A percentile compares a stretch with the other conserved stretches of the same genome.
Conservation (phyloP, 2,329 filamentous ascomycete genomes). For the Alternaria tenuissima region DNA sequence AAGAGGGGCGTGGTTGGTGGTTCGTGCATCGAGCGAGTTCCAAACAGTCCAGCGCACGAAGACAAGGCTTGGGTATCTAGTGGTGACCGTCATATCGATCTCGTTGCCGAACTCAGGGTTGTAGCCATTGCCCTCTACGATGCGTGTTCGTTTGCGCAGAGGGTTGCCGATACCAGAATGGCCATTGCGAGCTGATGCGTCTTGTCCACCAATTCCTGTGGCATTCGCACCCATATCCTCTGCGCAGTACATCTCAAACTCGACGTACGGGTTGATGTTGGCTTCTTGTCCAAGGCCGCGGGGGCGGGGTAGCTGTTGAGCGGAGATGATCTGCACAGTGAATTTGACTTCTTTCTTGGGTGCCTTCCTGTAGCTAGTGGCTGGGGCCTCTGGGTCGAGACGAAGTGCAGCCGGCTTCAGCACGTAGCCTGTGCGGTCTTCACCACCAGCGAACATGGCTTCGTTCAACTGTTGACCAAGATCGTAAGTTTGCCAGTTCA, state of each 20-base stretch:
- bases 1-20: slow-evolving; percentile 70
- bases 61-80: slow-evolving; percentile 92
- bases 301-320: slow-evolving; percentile 90
- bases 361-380: slow-evolving; percentile 67
- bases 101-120: slow-evolving; percentile 86
- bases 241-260: slow-evolving; percentile 92
- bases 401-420: slow-evolving; percentile 89
- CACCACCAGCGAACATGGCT: slow-evolving; percentile 94
- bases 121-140: slow-evolving; percentile 89
- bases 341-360: slow-evolving; percentile 86
- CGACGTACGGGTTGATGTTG: slow-evolving; percentile 89
- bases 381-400: slow-evolving; percentile 38
- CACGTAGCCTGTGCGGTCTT: slow-evolving; percentile 88
- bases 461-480: slow-evolving; percentile 95
- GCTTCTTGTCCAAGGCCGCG: slow-evolving; percentile 74
- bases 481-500: slow-evolving; percentile 99
- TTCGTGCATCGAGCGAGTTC: slow-evolving; percentile 80
- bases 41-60: slow-evolving; percentile 94
- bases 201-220: slow-evolving; percentile 70
- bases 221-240: slow-evolving; percentile 87
- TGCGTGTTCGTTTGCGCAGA: slow-evolving; percentile 78
- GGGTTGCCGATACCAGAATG: slow-evolving; percentile 74
- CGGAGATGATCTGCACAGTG: slow-evolving; percentile 87
- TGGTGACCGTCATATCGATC: slow-evolving; percentile 83
- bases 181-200: slow-evolving; percentile 70